Conservation (phyloP, 805 yeast genomes). For the Yamadazyma sp. region DNA sequence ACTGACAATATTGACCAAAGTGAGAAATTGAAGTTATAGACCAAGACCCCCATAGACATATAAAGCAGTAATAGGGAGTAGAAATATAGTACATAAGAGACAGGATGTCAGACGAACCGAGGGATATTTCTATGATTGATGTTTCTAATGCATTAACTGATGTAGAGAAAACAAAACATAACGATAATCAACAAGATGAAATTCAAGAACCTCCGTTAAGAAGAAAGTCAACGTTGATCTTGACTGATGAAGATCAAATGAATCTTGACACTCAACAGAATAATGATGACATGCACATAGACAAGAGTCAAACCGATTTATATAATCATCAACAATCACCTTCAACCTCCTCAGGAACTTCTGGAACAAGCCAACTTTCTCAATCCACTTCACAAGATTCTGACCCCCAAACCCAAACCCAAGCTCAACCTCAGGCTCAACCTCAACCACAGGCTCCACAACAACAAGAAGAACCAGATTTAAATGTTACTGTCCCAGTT, state of each 20-base stretch:
- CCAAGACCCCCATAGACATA: no score
- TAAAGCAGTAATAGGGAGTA: no score
- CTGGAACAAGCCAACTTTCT: neutral
- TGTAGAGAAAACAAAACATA: constrained; percentile 6
- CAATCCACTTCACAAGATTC: no score
- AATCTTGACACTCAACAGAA: constrained; percentile 28
- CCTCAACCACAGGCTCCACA: constrained; percentile 2
- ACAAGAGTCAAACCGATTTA: constrained; percentile 14
- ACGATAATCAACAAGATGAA: constrained; percentile 1
- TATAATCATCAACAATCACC: neutral
- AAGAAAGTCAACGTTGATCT: constrained; percentile 68
- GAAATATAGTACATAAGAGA: no score
- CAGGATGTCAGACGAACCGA: constrained; percentile 8
- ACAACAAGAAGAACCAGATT: constrained; percentile 18
- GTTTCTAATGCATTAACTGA: constrained; percentile 30
- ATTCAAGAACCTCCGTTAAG: constrained; percentile 32
- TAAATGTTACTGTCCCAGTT: constrained; percentile 43
- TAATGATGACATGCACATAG: constrained; percentile 19
- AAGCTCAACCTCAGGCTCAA: neutral
- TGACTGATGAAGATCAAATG: constrained; percentile 64
- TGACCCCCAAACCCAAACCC: constrained; percentile 1
- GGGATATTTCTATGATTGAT: constrained; percentile 43
- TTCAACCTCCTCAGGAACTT: neutral
- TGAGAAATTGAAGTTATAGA: neutral
- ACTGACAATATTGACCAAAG: neutral